Evolutionary conservation across 2,329 filamentous ascomycete genomes (phyloP), one percentile per base, ranked within the genome.

Genomic region (Trichoderma guizhouense): DNA sequence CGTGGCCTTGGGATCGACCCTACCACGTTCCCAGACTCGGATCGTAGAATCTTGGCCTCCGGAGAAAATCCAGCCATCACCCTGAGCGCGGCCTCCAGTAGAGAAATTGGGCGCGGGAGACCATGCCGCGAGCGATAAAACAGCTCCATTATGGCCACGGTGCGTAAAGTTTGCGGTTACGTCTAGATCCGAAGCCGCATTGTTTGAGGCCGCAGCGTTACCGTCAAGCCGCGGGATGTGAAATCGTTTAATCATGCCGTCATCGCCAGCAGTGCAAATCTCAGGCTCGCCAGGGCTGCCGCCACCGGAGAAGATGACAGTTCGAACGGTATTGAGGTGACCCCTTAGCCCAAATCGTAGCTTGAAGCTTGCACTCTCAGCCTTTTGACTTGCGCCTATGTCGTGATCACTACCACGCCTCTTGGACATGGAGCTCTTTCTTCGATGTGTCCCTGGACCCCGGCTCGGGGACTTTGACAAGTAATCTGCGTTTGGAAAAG

Each of bases 41-140:
- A 99, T 91, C 7, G 94, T 97, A 21, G 93, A 90, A 81, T 99
- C 96, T 80, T 98, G 94, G 5, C 96, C 96, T 73, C 96, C 96
- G 6, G 95, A 98, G 82, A 99, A 99, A 75, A 99, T 95, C 96
- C 96, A 99, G 32, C 96, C 96, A 77, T 98, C 96, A 36, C 95
- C 95, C 76, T 92, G 90, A 8, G 93, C 93, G 74, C 95, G 90
- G 7, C 95, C 94, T 43, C 95, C 93, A 21, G 94, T 97, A 8
- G 93, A 92, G 79, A 98, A 97, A 78, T 93, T 96, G 30, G 93
- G 93, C 2, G 93, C 91, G 2, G 94, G 91, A 2, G 94, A 94
- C 86, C 94, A 98, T 4, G 95, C 92, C 0, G 95, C 91, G 30
- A 99, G 84, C 57, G 90, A 94, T 53, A 97, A 92, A 3, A 99